Evolutionary conservation across 768 basidiomycete genomes (phyloP).

Genomic region (Suillus weaverae): DNA sequence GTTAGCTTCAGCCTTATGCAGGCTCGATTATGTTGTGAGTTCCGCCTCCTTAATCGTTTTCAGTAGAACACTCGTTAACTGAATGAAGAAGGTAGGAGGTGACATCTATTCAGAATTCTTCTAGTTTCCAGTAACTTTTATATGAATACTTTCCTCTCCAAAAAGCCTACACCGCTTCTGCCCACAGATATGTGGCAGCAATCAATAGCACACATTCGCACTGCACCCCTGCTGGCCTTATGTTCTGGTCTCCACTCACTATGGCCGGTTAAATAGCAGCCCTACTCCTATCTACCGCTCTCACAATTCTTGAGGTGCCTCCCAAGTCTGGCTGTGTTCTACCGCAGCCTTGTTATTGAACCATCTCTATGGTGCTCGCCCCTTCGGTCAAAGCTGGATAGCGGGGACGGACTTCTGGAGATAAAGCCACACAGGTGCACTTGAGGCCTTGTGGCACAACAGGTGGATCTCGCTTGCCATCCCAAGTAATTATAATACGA

Average conservation of each 20-base stretch:
- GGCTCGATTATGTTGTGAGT: no score
- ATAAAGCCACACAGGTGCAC: neutral
- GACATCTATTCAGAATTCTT: no score
- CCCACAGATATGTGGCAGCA: no score
- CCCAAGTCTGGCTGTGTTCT: conserved; percentile 12
- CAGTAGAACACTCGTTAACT: no score
- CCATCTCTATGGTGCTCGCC: conserved; percentile 20
- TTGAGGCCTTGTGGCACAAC: conserved; percentile 2
- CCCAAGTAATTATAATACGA: conserved; percentile 16
- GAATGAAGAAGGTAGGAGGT: no score
- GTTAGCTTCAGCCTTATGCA: no score
- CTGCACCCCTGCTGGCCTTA: neutral
- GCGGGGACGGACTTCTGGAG: conserved; percentile 13
- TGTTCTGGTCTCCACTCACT: neutral
- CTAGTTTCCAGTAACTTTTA: no score
- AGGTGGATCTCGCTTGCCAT: conserved; percentile 26
- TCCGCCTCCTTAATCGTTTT: no score
- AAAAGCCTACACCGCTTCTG: no score
- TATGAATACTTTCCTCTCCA: no score
- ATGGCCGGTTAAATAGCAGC: neutral
- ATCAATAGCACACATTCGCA: no score
- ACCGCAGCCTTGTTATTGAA: conserved; percentile 7
- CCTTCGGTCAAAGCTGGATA: conserved; percentile 4
- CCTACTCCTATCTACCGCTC: neutral
- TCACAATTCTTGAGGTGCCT: conserved; percentile 3